Evolutionary conservation across 768 basidiomycete genomes (phyloP), one percentile per base, ranked within the genome.

Genomic region (Tephrocybe sp.): DNA sequence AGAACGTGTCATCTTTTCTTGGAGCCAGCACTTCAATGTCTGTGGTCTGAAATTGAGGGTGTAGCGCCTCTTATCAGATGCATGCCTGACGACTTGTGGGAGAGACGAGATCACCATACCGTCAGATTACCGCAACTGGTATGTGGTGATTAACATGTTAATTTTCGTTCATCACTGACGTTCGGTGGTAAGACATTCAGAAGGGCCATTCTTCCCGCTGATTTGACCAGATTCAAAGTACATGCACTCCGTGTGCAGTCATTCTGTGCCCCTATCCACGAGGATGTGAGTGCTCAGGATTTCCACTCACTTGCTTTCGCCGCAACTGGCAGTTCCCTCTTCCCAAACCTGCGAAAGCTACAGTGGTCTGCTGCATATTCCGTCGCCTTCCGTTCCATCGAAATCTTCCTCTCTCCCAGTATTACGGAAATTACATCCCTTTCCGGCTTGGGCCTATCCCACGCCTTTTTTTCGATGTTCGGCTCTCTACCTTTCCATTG

Each of bases 31-130:
- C 22, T 25, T 2, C 5, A 26, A 7, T 9, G 11, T 4, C 11
- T 46, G n/a, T 46, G 44, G 44, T 35, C 28, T 13, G 44, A 46
- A 19, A 19, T 46, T 1, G 15, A 15, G 2, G 34, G 30, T 25
- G 16, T 46, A 15, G n/a, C 11, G 16, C 5, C 2, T 24, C 44
- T 46, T 25, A 36, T 46, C 7, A 5, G 21, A 18, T 46, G 44
- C 34, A 46, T 46, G 44, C 44, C 44, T n/a, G 32, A 36, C 11
- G 44, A 46, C 26, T 34, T 46, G 7, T 46, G 44, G 44, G 34
- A 36, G 26, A 25, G 9, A 6, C 21, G 21, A 34, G 5, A 21
- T 15, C 1, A 15, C 24, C 7, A 25, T n/a, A 2, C 4, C 7
- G 13, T 9, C 15, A 12, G n/a, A 44, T 9, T 30, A 5, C 32